Evolutionary conservation across 371 early-diverging fungal genomes (phyloP), one percentile per base, ranked within the genome.

Genomic region (Rhizomucor pusillus): DNA sequence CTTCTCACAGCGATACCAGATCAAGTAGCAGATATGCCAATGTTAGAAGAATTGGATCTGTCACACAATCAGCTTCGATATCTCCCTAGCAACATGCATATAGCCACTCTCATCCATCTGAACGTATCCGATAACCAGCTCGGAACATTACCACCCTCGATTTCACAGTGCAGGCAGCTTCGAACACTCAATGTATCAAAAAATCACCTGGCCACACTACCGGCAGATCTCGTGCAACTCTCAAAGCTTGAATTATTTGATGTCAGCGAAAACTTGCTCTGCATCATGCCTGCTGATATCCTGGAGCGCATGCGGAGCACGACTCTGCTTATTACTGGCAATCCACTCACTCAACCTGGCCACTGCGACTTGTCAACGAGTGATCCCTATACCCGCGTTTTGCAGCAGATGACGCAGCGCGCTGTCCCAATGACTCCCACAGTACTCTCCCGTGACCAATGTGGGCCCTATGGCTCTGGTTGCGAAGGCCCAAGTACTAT

Each of bases 281-380:
- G 84, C 44, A 77, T 83, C 43, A 71, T 86, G 54, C 86, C 87
- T 23, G 77, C 73, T 5, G 84, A 83, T 45, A 74, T 85, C 7
- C 62, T 79, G 7, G 78, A 81, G 36, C 75, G 73, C 19, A 71
- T 85, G 82, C 71, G 68, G 14, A 76, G 81, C 0, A 79, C 81
- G 0, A 29, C 29, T 7, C 56, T 86, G 12, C 55, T 84, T 35
- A 74, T 86, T 35, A 82, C 82, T 11, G 84, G 83, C 9, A 86
- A 86, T 43, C 86, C 86, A 1, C 63, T 86, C 52, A 84, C 81
- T 19, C 69, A 76, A 9, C 70, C 74, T 14, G 78, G 74, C 4
- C 63, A 69, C 23, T 77, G 78, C 60, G 72, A 73, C 51, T 57
- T 62, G 16, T 56, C 36, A 57, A 59, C 36, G 54, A 62, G 50